A percentile compares a stretch with the other conserved stretches of the same genome.
Conservation (phyloP, 1,284 basidiomycete species). For the Fomes fomentarius region DNA sequence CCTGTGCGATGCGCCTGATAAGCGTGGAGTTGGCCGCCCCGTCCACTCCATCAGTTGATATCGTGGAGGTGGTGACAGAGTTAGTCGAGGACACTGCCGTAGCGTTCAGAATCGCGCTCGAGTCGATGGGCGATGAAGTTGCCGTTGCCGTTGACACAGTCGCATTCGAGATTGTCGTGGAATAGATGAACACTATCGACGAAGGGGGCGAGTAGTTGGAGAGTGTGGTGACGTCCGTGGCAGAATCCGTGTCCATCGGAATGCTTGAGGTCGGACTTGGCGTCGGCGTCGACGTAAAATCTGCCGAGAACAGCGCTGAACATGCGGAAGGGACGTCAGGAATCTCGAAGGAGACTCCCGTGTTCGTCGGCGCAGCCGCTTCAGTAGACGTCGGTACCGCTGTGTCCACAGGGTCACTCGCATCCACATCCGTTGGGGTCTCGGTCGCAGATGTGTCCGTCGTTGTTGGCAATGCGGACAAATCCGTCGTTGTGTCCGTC, state of each 20-base stretch:
- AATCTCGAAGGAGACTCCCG: constrained; percentile 8
- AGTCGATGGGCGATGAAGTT: neutral
- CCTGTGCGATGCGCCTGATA: constrained; percentile 30
- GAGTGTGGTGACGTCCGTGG: too few species aligned
- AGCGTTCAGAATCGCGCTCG: neutral
- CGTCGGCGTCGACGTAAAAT: neutral
- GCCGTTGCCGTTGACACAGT: neutral
- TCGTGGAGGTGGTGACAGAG: constrained; percentile 32
- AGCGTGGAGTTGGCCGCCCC: constrained; percentile 5
- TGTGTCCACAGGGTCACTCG: neutral
- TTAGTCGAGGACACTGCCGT: neutral
- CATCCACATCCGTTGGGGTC: neutral
- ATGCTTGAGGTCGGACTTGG: neutral
- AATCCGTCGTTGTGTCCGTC: constrained; percentile 1
- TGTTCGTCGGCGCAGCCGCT: constrained; percentile 3
- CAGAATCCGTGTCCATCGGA: neutral
- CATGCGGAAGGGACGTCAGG: constrained; percentile 20
- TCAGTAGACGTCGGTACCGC: neutral
- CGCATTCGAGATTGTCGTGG: neutral
- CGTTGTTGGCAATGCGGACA: neutral
- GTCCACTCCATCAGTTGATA: constrained; percentile 30
- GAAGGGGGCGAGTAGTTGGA: neutral
- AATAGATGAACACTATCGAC: neutral
- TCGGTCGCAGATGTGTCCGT: constrained; percentile 5
- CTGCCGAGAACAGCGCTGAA: constrained; percentile 6